Conservation (phyloP, 495 filamentous ascomycete species). For the Cercophora samala region DNA sequence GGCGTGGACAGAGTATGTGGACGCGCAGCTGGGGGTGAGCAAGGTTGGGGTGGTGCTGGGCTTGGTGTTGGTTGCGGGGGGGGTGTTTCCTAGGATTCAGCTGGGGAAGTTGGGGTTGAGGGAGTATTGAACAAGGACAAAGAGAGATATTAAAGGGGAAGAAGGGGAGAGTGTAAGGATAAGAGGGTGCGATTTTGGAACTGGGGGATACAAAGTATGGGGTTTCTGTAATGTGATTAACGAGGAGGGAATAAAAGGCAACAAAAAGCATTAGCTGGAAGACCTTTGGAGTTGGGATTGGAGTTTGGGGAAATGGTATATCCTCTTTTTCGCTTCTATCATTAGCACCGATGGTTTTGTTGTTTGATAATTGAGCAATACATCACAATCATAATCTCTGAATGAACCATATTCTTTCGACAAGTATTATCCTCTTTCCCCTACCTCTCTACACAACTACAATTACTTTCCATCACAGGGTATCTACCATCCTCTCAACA, state of each 20-base stretch:
- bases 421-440: neutral
- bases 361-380: neutral
- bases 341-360: neutral
- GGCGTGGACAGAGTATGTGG: slow-evolving; percentile 67
- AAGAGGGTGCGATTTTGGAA: neutral
- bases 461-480: neutral
- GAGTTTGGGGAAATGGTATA: neutral
- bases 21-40: slow-evolving; percentile 60
- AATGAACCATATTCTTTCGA: neutral
- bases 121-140: slow-evolving; percentile 2
- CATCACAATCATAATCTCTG: neutral
- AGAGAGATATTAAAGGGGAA: neutral
- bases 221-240: neutral
- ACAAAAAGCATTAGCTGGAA: neutral
- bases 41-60: slow-evolving; percentile 67
- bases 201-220: neutral
- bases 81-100: slow-evolving; percentile 74
- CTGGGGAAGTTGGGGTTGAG: slow-evolving; percentile 72
- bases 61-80: slow-evolving; percentile 58
- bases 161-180: neutral
- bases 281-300: neutral
- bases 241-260: neutral
- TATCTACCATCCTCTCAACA: neutral
- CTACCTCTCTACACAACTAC: neutral
- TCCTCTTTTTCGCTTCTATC: neutral